Percentiles rank a stretch among this genome's conserved stretches.
phyloP scores from a whole-genome alignment of 2,329 filamentous ascomycete species.

The Aspergillus flavus region DNA sequence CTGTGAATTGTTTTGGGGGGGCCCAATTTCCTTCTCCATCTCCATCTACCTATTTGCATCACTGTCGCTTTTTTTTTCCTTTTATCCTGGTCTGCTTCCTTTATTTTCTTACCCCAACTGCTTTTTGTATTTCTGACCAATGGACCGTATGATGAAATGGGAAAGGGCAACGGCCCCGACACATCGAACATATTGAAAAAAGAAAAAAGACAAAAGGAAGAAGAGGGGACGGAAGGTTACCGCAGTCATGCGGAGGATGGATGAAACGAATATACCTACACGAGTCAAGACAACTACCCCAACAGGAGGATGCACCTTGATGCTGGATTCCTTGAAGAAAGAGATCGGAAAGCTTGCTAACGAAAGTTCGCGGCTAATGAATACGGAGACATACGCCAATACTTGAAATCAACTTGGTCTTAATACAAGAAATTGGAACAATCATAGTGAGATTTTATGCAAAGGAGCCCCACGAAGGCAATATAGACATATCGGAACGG shows the following conservation, averaged over 20 bases:
- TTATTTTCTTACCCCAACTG: neutral
- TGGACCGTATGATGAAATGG: neutral
- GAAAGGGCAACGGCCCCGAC: neutral
- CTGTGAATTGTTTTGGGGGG: slow-evolving; percentile 25
- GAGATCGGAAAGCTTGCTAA: slow-evolving; percentile 3
- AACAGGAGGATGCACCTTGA: neutral
- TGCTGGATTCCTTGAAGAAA: slow-evolving; percentile 2
- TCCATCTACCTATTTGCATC: neutral
- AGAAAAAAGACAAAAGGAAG: neutral
- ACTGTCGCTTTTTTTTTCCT: neutral
- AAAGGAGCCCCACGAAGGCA: neutral
- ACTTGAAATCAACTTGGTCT: neutral
- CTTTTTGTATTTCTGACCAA: slow-evolving; percentile 6
- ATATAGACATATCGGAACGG: slow-evolving; percentile 6
- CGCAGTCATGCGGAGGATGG: neutral
- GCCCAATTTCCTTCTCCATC: slow-evolving; percentile 6
- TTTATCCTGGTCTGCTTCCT: slow-evolving; percentile 10
- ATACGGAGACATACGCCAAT: slow-evolving; percentile 8
- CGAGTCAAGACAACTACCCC: neutral
- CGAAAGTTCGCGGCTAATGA: neutral
- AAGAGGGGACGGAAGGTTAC: neutral
- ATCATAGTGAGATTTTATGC: slow-evolving; percentile 3
- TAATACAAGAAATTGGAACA: slow-evolving; percentile 15
- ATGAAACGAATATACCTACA: slow-evolving; percentile 2
- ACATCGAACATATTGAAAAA: neutral